Evolutionary conservation across 108 stramenopile species (phyloP).

Genomic region (Nitzschia sp.): DNA sequence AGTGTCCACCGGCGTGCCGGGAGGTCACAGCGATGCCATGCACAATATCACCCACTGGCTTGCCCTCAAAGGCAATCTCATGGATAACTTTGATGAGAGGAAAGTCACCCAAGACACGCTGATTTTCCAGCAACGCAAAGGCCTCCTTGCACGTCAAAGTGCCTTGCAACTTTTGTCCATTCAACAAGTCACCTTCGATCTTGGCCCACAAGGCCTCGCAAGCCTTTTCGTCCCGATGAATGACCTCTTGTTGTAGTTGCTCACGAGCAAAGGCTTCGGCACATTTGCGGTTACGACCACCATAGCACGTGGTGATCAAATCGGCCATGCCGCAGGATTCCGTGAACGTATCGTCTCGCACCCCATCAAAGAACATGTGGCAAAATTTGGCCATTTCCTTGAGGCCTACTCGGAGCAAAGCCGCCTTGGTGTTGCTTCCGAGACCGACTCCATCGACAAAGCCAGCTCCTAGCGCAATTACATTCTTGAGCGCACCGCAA

Average conservation of each 20-base stretch:
- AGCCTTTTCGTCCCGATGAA: slow-evolving; percentile 24
- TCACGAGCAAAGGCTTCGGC: slow-evolving; percentile 87
- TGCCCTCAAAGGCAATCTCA: slow-evolving; percentile 80
- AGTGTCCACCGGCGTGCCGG: slow-evolving; percentile 4
- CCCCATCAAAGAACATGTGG: slow-evolving; percentile 79
- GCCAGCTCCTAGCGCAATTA: slow-evolving; percentile 95
- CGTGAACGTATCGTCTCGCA: slow-evolving; percentile 81
- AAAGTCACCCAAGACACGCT: slow-evolving; percentile 63
- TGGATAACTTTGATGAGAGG: slow-evolving; percentile 89
- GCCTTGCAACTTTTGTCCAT: slow-evolving; percentile 96
- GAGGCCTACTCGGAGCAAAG: slow-evolving; percentile 88
- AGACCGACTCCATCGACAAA: slow-evolving; percentile 90
- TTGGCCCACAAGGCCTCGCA: slow-evolving; percentile 61
- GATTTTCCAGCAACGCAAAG: slow-evolving; percentile 62
- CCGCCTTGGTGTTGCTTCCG: slow-evolving; percentile 97
- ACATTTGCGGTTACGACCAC: slow-evolving; percentile 94
- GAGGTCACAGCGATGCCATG: slow-evolving; percentile 58
- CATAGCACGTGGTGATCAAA: slow-evolving; percentile 97
- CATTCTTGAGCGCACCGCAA: slow-evolving; percentile 97
- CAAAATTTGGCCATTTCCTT: slow-evolving; percentile 93
- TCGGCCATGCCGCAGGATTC: slow-evolving; percentile 97
- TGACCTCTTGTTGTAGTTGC: slow-evolving; percentile 4
- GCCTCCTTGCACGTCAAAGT: slow-evolving; percentile 86
- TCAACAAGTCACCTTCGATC: slow-evolving; percentile 82
- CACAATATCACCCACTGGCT: slow-evolving; percentile 55